A percentile compares a stretch with the other conserved stretches of the same genome.
Evolutionary conservation across 441 rosid genomes (phyloP).

Genomic region (Capsella rubella): DNA sequence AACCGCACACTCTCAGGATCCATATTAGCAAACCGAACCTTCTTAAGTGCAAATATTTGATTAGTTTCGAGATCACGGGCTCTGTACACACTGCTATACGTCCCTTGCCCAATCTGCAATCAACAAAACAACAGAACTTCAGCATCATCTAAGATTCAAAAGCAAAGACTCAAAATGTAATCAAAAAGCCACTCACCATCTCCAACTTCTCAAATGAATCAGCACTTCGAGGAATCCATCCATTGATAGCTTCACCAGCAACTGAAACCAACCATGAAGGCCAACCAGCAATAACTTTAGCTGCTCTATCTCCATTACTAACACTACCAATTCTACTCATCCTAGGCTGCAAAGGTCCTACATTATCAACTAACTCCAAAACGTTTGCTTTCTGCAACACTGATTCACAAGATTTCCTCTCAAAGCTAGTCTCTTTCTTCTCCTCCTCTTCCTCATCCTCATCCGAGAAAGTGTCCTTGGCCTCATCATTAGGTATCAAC

Average conservation of each 20-base stretch:
- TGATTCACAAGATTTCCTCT: conserved; percentile 42
- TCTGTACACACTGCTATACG: conserved; percentile 70
- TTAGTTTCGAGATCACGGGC: conserved; percentile 67
- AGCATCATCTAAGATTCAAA: conserved; percentile 32
- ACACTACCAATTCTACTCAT: conserved; percentile 55
- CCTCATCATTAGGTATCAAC: conserved; percentile 53
- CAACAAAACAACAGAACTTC: not conserved
- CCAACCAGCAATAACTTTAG: conserved; percentile 88
- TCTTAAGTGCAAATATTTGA: conserved; percentile 65
- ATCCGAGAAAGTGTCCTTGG: conserved; percentile 39
- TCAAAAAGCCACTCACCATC: conserved; percentile 56
- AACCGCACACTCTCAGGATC: conserved; percentile 74
- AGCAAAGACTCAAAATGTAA: not conserved
- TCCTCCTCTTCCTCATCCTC: conserved; percentile 25
- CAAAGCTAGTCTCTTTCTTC: conserved; percentile 15
- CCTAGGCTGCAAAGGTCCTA: conserved; percentile 48
- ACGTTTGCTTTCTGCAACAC: conserved; percentile 40
- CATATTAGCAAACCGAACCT: conserved; percentile 65
- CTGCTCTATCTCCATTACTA: conserved; percentile 67
- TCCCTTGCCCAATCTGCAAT: conserved; percentile 78
- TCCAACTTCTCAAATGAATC: conserved; percentile 93
- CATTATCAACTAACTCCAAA: conserved; percentile 38
- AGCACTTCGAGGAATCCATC: conserved; percentile 91
- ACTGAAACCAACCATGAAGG: conserved; percentile 89
- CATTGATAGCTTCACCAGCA: conserved; percentile 94